phyloP scores from a whole-genome alignment of 225 moss, liverwort and hornwort genomes.

The Marchantia paleacea region DNA sequence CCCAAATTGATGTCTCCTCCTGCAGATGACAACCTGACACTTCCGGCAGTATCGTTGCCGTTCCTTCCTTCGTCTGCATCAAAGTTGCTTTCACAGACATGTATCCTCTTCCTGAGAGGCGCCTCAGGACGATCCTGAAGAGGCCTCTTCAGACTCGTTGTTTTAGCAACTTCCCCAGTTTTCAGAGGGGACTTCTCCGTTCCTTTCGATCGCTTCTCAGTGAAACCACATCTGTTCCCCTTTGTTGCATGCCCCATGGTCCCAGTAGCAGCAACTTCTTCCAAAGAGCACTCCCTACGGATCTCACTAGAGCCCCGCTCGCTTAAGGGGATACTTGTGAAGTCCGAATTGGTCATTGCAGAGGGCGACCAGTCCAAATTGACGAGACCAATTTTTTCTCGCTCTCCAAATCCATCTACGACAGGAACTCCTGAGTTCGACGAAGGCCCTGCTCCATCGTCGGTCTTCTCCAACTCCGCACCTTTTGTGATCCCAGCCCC shows the following conservation, averaged over 20 bases:
- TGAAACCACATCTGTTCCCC: constrained; percentile 14
- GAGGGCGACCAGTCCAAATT: neutral
- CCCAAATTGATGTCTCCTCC: neutral
- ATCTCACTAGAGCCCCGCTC: constrained; percentile 10
- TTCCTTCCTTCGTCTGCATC: constrained; percentile 1
- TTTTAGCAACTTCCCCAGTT: neutral
- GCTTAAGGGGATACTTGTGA: constrained; percentile 13
- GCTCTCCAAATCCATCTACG: neutral
- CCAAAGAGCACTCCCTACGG: neutral
- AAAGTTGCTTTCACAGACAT: constrained; percentile 10
- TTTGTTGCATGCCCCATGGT: constrained; percentile 12
- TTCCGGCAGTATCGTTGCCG: neutral
- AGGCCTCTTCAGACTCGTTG: neutral
- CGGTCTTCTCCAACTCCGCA: neutral
- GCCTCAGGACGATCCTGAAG: constrained; percentile 26
- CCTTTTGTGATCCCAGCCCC: constrained; percentile 16
- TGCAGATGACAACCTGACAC: neutral
- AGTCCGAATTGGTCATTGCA: constrained; percentile 15
- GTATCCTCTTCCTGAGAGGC: constrained; percentile 35
- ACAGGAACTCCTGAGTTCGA: neutral
- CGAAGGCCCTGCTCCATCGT: constrained; percentile 13
- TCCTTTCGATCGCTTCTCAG: constrained; percentile 23
- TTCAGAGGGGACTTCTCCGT: neutral
- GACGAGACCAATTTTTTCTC: neutral
- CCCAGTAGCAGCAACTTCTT: neutral